phyloP scores from a whole-genome alignment of 2,329 filamentous ascomycete species.

The Hymenoscyphus infarciens region DNA sequence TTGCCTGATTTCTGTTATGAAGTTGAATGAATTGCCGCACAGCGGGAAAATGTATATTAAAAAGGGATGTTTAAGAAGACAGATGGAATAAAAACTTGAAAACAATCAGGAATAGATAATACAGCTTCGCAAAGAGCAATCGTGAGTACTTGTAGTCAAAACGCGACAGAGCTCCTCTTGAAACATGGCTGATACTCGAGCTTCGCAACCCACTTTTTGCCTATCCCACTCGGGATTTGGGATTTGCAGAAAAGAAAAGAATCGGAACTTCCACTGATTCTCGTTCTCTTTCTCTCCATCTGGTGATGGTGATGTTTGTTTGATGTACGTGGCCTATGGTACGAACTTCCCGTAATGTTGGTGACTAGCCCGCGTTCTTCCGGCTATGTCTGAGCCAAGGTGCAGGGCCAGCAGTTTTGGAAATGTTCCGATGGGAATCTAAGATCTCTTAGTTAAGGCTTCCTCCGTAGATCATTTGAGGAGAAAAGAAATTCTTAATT shows the following conservation, averaged over 20 bases:
- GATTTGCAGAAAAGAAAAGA: background rate
- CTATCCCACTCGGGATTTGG: background rate
- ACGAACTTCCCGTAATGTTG: background rate
- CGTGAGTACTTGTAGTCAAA: background rate
- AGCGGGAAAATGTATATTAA: background rate
- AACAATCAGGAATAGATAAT: background rate
- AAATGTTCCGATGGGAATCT: too few species aligned
- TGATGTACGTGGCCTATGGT: background rate
- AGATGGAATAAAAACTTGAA: background rate
- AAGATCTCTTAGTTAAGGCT: too few species aligned
- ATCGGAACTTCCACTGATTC: background rate
- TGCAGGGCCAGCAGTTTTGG: too few species aligned
- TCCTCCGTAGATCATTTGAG: too few species aligned
- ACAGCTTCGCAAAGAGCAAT: background rate
- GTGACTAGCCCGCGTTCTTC: background rate
- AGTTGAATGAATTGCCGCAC: background rate
- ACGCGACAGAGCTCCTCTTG: background rate
- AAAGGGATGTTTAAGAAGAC: too few species aligned
- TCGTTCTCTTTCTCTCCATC: too few species aligned
- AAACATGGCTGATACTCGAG: constrained; percentile 2
- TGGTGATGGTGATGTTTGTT: background rate
- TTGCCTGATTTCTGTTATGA: background rate
- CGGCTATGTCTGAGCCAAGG: background rate
- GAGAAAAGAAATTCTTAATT: too few species aligned
- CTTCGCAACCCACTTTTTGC: background rate